phyloP scores from a whole-genome alignment of 2,329 filamentous ascomycete genomes.

The Aspergillus aculeatinus region DNA sequence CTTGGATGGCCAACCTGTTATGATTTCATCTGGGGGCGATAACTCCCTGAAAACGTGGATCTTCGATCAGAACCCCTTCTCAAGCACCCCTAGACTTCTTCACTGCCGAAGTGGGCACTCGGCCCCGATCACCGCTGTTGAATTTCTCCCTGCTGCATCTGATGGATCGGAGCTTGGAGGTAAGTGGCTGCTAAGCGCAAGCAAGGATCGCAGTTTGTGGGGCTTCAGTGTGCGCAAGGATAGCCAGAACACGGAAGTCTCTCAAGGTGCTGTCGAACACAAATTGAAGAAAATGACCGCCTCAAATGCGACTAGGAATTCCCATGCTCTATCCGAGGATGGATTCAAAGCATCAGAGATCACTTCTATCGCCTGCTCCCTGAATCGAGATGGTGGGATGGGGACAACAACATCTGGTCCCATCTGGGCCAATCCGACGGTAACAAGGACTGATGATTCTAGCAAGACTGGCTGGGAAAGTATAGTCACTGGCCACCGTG shows the following conservation, averaged over 20 bases:
- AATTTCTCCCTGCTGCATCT: slow-evolving; percentile 83
- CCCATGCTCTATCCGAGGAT: slow-evolving; percentile 19
- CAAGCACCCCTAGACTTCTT: slow-evolving; percentile 77
- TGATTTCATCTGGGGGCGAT: slow-evolving; percentile 86
- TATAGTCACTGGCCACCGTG: slow-evolving; percentile 86
- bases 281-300: slow-evolving; percentile 72
- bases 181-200: slow-evolving; percentile 92
- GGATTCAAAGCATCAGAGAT: slow-evolving; percentile 84
- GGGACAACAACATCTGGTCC: slow-evolving; percentile 75
- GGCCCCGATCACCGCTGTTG: slow-evolving; percentile 75
- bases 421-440: slow-evolving; percentile 78
- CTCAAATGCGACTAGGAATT: slow-evolving; percentile 15
- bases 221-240: slow-evolving; percentile 93
- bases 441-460: slow-evolving; percentile 67
- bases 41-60: slow-evolving; percentile 97
- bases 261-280: slow-evolving; percentile 82
- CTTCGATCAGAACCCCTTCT: slow-evolving; percentile 89
- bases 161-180: slow-evolving; percentile 85
- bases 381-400: slow-evolving; percentile 94
- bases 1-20: slow-evolving; percentile 79
- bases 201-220: slow-evolving; percentile 88
- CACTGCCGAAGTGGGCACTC: slow-evolving; percentile 88
- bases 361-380: slow-evolving; percentile 82
- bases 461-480: slow-evolving; percentile 93
- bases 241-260: slow-evolving; percentile 89